phyloP scores from a whole-genome alignment of 2,329 filamentous ascomycete species.

The Emericellopsis atlantica region DNA sequence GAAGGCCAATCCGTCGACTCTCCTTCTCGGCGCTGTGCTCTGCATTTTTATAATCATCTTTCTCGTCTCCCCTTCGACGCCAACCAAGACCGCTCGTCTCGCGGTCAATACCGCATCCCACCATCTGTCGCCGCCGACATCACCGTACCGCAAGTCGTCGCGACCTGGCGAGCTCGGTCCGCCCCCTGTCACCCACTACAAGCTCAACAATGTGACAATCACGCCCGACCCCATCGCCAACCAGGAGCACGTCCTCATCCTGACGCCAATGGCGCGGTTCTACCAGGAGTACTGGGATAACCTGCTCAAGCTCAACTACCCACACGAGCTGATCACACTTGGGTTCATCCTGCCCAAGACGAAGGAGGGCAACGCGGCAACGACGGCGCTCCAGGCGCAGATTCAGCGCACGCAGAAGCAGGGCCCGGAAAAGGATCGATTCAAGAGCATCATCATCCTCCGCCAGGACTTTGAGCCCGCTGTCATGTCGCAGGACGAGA shows the following conservation, averaged over 20 bases:
- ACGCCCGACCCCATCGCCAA: slow-evolving; percentile 65
- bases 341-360: slow-evolving; percentile 95
- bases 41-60: slow-evolving; percentile 61
- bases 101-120: slow-evolving; percentile 32
- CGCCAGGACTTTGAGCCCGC: slow-evolving; percentile 89
- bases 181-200: slow-evolving; percentile 82
- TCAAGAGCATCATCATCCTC: slow-evolving; percentile 87
- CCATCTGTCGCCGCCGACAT: slow-evolving; percentile 28
- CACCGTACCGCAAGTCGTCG: slow-evolving; percentile 27
- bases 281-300: slow-evolving; percentile 96
- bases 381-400: slow-evolving; percentile 68
- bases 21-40: slow-evolving; percentile 58
- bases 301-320: slow-evolving; percentile 69
- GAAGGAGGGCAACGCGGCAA: slow-evolving; percentile 81
- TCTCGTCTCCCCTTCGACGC: slow-evolving; percentile 38
- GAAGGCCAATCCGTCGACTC: slow-evolving; percentile 65
- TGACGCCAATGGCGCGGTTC: slow-evolving; percentile 88
- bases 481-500: slow-evolving; percentile 67
- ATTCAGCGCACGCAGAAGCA: slow-evolving; percentile 72
- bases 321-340: slow-evolving; percentile 86
- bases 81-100: slow-evolving; percentile 25
- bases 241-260: slow-evolving; percentile 74
- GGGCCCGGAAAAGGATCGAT: slow-evolving; percentile 67
- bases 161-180: slow-evolving; percentile 29
- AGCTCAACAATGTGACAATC: slow-evolving; percentile 89